phyloP scores from a whole-genome alignment of 2,329 filamentous ascomycete species.

The Penicillium sp. region DNA sequence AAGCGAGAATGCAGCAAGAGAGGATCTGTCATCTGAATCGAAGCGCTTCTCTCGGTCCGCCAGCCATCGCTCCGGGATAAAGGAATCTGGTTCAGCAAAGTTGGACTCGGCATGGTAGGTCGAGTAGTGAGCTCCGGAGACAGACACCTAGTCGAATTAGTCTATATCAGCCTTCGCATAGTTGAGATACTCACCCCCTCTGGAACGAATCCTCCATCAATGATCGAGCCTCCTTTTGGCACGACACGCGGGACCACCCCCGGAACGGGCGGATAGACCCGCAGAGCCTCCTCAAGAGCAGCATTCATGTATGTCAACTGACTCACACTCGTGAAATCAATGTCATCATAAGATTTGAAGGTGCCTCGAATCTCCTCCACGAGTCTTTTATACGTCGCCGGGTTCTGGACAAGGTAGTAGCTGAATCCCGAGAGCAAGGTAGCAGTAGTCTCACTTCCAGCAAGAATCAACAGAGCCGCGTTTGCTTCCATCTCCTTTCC shows the following conservation, averaged over 20 bases:
- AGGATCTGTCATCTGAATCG: conserved; percentile 14
- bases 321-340: conserved; percentile 31
- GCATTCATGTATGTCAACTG: conserved; percentile 39
- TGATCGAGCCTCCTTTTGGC: conserved; percentile 35
- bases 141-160: conserved; percentile 6
- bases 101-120: conserved; percentile 16
- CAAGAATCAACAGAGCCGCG: conserved; percentile 40
- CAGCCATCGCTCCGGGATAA: conserved; percentile 31
- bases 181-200: conserved; percentile 16
- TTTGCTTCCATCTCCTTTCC: conserved; percentile 41
- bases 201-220: conserved; percentile 40
- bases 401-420: conserved; percentile 35
- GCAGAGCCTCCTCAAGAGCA: conserved; percentile 43
- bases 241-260: conserved; percentile 34
- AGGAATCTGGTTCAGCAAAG: conserved; percentile 28
- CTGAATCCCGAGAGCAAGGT: conserved; percentile 41
- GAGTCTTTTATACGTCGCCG: conserved; percentile 3
- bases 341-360: conserved; percentile 29
- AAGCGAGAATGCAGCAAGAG: conserved; percentile 25
- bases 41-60: conserved; percentile 17
- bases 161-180: background rate
- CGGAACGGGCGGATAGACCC: conserved; percentile 45
- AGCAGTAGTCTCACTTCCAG: conserved; percentile 49
- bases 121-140: conserved; percentile 12
- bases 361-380: conserved; percentile 19